phyloP scores from a whole-genome alignment of 768 basidiomycete species.

The Serendipita vermifera region DNA sequence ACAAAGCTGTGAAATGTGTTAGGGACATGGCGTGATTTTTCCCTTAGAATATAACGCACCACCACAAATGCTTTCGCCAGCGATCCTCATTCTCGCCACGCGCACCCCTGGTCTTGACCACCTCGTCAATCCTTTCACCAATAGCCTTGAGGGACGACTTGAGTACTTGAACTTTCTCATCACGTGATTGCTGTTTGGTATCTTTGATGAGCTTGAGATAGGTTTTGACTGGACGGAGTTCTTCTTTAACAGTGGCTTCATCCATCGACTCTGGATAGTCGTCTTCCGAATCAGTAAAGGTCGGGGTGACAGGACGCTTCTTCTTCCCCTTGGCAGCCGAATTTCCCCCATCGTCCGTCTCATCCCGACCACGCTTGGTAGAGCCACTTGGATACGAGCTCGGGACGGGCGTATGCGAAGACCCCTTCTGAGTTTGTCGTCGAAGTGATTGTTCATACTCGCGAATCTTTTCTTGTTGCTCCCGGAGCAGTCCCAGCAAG shows the following conservation, averaged over 20 bases:
- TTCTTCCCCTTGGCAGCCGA: slow-evolving; percentile 37
- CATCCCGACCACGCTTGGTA: slow-evolving; percentile 64
- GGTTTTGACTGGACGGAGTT: slow-evolving; percentile 91
- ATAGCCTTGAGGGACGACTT: slow-evolving; percentile 94
- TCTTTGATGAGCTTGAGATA: slow-evolving; percentile 89
- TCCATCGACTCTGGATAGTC: slow-evolving; percentile 88
- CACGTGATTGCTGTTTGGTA: slow-evolving; percentile 60
- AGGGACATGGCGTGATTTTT: too few relatives aligned
- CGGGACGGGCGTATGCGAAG: slow-evolving; percentile 49
- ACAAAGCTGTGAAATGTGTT: slow-evolving; percentile 50
- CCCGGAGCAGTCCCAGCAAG: slow-evolving; percentile 66
- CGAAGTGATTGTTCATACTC: slow-evolving; percentile 73
- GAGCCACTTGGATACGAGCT: slow-evolving; percentile 36
- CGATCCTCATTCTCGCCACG: slow-evolving; percentile 72
- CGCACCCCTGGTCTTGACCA: slow-evolving; percentile 60
- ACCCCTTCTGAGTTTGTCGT: slow-evolving; percentile 52
- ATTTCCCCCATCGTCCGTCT: slow-evolving; percentile 28
- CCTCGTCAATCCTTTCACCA: slow-evolving; percentile 78
- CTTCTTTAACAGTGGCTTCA: slow-evolving; percentile 83
- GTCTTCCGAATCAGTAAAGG: slow-evolving; percentile 81
- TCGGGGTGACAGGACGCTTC: slow-evolving; percentile 90
- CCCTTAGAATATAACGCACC: too few relatives aligned
- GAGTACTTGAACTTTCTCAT: slow-evolving; percentile 89
- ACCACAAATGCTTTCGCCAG: slow-evolving; percentile 94
- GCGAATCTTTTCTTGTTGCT: slow-evolving; percentile 82